Evolutionary conservation across 2,329 filamentous ascomycete species (phyloP).

Genomic region (Paecilomyces formosus): DNA sequence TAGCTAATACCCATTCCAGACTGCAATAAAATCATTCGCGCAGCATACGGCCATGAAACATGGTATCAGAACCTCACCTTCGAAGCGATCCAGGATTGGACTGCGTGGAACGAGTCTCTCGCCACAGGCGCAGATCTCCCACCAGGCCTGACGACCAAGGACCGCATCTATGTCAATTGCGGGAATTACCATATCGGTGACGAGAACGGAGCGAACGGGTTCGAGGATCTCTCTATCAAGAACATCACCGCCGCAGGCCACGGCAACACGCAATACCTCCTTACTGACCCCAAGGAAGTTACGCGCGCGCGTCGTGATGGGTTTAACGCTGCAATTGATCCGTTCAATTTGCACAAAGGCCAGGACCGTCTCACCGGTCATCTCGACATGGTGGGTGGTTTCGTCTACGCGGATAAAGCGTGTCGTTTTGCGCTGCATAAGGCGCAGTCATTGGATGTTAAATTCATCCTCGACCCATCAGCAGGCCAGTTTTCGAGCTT

Average conservation of each 20-base stretch:
- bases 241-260: constrained; percentile 30
- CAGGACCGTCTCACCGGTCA: constrained; percentile 27
- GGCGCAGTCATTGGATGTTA: constrained; percentile 33
- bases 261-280: constrained; percentile 28
- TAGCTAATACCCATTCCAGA: constrained; percentile 15
- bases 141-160: constrained; percentile 27
- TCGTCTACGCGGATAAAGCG: constrained; percentile 40
- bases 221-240: constrained; percentile 30
- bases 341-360: constrained; percentile 25
- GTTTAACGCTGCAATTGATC: constrained; percentile 26
- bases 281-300: constrained; percentile 18
- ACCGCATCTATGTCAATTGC: constrained; percentile 34
- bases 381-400: constrained; percentile 42
- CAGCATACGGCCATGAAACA: constrained; percentile 35
- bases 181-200: constrained; percentile 19
- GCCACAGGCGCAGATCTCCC: constrained; percentile 20
- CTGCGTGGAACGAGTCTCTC: constrained; percentile 35
- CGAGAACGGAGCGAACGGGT: constrained; percentile 10
- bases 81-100: constrained; percentile 38
- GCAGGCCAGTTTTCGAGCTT: constrained; percentile 24
- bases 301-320: constrained; percentile 19
- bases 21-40: constrained; percentile 40
- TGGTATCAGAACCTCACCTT: constrained; percentile 41
- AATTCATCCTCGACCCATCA: constrained; percentile 30
- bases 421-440: constrained; percentile 41